Base-by-base conservation (phyloP, 164 flowering plant genomes). In the Euptelea pleiosperma region DNA sequence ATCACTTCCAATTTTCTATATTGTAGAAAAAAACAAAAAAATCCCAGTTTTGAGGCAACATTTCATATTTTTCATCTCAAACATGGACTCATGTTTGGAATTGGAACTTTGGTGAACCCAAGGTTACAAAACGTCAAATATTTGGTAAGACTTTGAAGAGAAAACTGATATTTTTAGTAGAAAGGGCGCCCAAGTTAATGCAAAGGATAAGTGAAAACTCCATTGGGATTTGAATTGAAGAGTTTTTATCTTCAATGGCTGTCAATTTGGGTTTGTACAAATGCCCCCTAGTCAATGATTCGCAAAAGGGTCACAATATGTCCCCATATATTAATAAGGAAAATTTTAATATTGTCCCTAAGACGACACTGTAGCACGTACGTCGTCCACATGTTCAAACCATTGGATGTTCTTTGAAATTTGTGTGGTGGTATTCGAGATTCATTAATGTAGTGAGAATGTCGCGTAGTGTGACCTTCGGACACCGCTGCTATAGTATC, bases 191-290 rank as follows among this genome's bases (percentile, higher is more conserved):
- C 42, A 33, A 44, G 36, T 63, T 60, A 51, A 52, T 31, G 35
- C 10, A 45, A 48, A 33, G 60, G 59, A 57, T 51, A 29, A 29
- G 48, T 46, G 52, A 54, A 60, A 43, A 33, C 21, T 41, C 35
- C 59, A 60, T 65, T 70, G 66, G 68, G 66, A 65, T 70, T 64
- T 57, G 67, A 45, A 62, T 65, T 43, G n/a, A 60, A 29, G 54
- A 61, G 21, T 21, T 44, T 61, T 55, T 60, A 16, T 65, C 55
- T 61, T 62, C 52, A 46, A 41, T 59, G 61, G 25, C 48, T 53
- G 42, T 59, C 47, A 40, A 57, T 16, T 31, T 30, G 60, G 44
- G 18, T 33, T 46, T 49, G 41, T 55, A 48, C 3, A 59, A 30
- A 39, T 59, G 40, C 64, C 39, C 4, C 47, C 50, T 36, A 60